Evolutionary conservation across 2,329 filamentous ascomycete species (phyloP).

Genomic region (Epichloe glyceriae): DNA sequence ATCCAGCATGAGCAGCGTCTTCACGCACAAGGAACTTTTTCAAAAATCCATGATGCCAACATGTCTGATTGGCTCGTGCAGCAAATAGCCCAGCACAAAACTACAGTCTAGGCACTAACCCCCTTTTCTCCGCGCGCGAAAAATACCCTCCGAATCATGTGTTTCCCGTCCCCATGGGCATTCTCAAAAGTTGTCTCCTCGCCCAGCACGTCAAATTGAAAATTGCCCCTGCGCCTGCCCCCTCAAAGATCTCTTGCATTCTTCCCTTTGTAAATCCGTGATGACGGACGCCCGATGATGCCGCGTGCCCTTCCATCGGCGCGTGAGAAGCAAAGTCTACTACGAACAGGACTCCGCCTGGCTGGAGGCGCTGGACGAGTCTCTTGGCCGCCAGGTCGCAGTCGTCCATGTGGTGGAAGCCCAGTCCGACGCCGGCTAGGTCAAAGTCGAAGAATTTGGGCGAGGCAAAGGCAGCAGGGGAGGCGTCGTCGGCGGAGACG

Average conservation of each 20-base stretch:
- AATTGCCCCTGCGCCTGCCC: slow-evolving; percentile 47
- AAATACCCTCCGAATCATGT: slow-evolving; percentile 28
- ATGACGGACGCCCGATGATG: slow-evolving; percentile 43
- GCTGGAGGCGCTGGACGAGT: slow-evolving; percentile 47
- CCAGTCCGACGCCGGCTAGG: slow-evolving; percentile 47
- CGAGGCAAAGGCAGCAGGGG: slow-evolving; percentile 42
- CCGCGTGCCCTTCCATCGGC: slow-evolving; percentile 12
- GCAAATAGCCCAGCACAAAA: too few relatives aligned
- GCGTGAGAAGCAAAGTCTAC: slow-evolving; percentile 52
- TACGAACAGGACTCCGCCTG: slow-evolving; percentile 54
- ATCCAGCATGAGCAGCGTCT: too few relatives aligned
- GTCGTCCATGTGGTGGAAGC: slow-evolving; percentile 56
- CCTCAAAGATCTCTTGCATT: slow-evolving; percentile 47
- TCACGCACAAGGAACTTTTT: too few relatives aligned
- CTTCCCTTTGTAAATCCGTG: slow-evolving; percentile 51
- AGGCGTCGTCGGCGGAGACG: slow-evolving; percentile 28
- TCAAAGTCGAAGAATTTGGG: slow-evolving; percentile 59
- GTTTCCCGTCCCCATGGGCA: slow-evolving; percentile 17
- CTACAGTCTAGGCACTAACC: too few relatives aligned
- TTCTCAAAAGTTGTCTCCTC: slow-evolving; percentile 33
- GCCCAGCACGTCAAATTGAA: slow-evolving; percentile 42
- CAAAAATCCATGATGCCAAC: too few relatives aligned
- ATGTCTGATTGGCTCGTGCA: too few relatives aligned
- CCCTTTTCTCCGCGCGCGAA: slow-evolving; percentile 13
- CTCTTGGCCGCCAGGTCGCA: slow-evolving; percentile 44